A percentile compares a stretch with the other conserved stretches of the same genome.
phyloP scores from a whole-genome alignment of 2,329 filamentous ascomycete genomes.

The Pseudogymnoascus destructans region DNA sequence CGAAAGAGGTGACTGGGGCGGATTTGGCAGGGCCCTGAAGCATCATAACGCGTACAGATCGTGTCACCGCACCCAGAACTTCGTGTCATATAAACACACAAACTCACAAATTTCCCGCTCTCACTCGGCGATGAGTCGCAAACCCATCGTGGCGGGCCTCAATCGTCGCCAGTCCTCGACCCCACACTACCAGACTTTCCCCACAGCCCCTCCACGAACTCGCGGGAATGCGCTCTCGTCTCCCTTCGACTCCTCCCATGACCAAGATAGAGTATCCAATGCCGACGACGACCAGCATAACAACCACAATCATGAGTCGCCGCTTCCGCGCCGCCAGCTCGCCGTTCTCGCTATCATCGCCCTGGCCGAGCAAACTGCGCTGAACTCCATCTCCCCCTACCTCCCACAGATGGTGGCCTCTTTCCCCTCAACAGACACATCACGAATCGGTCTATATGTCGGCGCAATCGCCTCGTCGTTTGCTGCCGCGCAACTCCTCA shows the following conservation, averaged over 20 bases:
- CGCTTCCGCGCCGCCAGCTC: conserved; percentile 72
- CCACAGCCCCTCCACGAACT: conserved; percentile 57
- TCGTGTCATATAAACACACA: not conserved
- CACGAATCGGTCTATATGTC: conserved; percentile 72
- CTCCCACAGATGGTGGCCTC: conserved; percentile 80
- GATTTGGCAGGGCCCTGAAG: not conserved
- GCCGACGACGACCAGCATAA: conserved; percentile 27
- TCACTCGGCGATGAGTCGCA: not conserved
- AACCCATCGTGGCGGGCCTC: not conserved
- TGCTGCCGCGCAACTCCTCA: conserved; percentile 80
- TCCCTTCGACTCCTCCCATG: conserved; percentile 25
- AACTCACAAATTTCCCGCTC: not conserved
- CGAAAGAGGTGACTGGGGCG: not conserved
- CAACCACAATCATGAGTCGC: conserved; percentile 35
- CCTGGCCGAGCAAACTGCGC: conserved; percentile 83
- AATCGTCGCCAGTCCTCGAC: conserved; percentile 28
- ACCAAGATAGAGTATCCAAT: conserved; percentile 22
- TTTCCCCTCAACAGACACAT: conserved; percentile 65
- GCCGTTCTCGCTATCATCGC: conserved; percentile 76
- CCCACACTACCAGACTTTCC: conserved; percentile 70
- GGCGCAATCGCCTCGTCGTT: conserved; percentile 84
- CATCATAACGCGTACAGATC: not conserved
- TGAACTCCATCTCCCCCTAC: conserved; percentile 94
- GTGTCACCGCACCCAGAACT: not conserved
- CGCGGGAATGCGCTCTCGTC: conserved; percentile 34